Percentiles rank a stretch among this genome's conserved stretches.
These are phyloP conservation scores for Primulina huaijiensis DNA, from an alignment of 257 asterid species.

Conservation along the genomic window DNA sequence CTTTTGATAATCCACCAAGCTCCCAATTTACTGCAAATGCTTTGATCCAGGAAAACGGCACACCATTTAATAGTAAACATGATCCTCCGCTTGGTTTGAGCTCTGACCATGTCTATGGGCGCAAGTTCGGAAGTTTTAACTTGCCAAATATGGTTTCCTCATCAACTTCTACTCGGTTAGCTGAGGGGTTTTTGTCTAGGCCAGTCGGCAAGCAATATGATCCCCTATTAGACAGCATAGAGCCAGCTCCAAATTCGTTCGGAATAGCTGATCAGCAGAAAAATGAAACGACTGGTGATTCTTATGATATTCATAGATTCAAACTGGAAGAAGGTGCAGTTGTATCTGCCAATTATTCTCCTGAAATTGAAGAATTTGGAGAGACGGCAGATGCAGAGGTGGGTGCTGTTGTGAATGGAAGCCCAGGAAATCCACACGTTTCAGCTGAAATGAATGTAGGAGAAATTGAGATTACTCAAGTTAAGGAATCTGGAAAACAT, in stretches of 20 bases:
- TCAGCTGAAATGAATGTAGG: conserved; percentile 44
- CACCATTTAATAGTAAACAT: conserved; percentile 31
- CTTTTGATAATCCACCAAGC: conserved; percentile 60
- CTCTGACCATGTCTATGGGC: conserved; percentile 37
- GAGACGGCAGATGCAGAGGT: conserved; percentile 87
- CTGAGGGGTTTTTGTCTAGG: conserved; percentile 33
- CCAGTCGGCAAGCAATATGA: conserved; percentile 67
- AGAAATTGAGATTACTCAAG: conserved; percentile 79
- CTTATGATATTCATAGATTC: conserved; percentile 44
- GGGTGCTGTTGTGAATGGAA: conserved; percentile 63
- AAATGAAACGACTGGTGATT: conserved; percentile 48
- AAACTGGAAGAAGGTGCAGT: conserved; percentile 42
- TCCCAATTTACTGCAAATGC: conserved; percentile 48
- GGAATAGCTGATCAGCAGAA: conserved; percentile 41
- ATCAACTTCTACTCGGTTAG: conserved; percentile 40
- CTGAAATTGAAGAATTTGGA: conserved; percentile 71
- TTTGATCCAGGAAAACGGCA: conserved; percentile 39
- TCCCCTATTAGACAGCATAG: conserved; percentile 87
- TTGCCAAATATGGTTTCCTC: conserved; percentile 33
- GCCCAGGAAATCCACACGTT: conserved; percentile 58
- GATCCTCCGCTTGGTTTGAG: conserved; percentile 41
- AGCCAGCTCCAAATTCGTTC: conserved; percentile 52
- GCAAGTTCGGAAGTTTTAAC: conserved; percentile 33
- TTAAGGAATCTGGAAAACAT: conserved; percentile 54
- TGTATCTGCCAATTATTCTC: conserved; percentile 36